phyloP scores from a whole-genome alignment of 805 yeast genomes.

The Grigorovia yakushimaensis region DNA sequence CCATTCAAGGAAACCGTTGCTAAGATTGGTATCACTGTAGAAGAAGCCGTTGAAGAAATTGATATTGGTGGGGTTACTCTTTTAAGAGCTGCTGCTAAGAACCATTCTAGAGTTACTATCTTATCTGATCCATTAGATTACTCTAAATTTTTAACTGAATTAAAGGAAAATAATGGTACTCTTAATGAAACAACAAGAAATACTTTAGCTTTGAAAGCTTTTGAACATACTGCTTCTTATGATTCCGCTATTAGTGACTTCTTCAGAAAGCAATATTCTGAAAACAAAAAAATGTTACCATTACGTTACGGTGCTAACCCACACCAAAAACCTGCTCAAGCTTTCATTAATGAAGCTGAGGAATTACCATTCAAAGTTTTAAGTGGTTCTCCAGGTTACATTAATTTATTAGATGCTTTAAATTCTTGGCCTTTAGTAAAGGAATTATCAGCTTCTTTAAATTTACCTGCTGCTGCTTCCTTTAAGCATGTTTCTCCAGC shows the following conservation, averaged over 20 bases:
- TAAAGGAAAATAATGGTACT: slow-evolving; percentile 49
- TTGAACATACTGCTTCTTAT: slow-evolving; percentile 95
- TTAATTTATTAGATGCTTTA: slow-evolving; percentile 88
- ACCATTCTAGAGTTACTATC: slow-evolving; percentile 91
- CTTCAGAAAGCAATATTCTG: slow-evolving; percentile 93
- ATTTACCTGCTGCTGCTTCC: slow-evolving; percentile 96
- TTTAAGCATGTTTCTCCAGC: slow-evolving; percentile 99
- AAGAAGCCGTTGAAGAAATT: slow-evolving; percentile 96
- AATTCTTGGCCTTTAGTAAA: slow-evolving; percentile 98
- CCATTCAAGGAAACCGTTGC: slow-evolving; percentile 97
- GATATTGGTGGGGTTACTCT: slow-evolving; percentile 97
- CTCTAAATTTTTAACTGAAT: slow-evolving; percentile 73
- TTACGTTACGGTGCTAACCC: slow-evolving; percentile 98
- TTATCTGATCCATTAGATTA: slow-evolving; percentile 91
- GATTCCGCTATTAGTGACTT: slow-evolving; percentile 92
- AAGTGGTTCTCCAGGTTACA: slow-evolving; percentile 94
- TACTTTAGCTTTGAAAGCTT: slow-evolving; percentile 85
- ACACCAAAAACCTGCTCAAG: slow-evolving; percentile 98
- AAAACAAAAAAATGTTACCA: slow-evolving; percentile 78
- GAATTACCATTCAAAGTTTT: slow-evolving; percentile 87
- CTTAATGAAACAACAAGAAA: slow-evolving; percentile 66
- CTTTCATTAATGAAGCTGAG: slow-evolving; percentile 74
- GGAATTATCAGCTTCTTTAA: slow-evolving; percentile 86
- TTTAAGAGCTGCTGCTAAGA: slow-evolving; percentile 96
- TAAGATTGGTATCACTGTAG: slow-evolving; percentile 87